Evolutionary conservation across 208 protist species (phyloP).

Genomic region (Endotrypanum monterogeii): DNA sequence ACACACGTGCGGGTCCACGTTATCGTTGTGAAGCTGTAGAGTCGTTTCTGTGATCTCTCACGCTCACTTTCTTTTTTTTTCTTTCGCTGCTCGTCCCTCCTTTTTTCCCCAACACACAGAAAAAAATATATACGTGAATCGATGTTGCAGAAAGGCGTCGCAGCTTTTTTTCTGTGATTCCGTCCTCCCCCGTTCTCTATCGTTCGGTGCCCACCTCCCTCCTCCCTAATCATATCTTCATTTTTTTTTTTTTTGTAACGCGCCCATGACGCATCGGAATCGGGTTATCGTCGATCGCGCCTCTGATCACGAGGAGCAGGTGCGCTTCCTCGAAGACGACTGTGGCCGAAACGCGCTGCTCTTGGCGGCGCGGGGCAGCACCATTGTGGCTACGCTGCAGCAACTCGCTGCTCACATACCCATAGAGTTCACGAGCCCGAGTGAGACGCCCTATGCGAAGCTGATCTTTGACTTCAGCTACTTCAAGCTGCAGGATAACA

Average conservation of each 20-base stretch:
- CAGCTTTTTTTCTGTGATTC: not conserved
- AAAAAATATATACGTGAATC: too few species aligned
- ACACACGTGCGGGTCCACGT: too few species aligned
- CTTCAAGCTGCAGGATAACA: constrained; percentile 75
- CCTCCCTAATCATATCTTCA: not conserved
- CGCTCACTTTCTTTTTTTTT: too few species aligned
- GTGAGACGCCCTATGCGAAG: constrained; percentile 60
- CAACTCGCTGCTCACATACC: constrained; percentile 93
- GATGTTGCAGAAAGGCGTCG: too few species aligned
- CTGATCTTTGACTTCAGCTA: constrained; percentile 96
- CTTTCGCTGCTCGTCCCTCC: too few species aligned
- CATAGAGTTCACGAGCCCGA: constrained; percentile 64
- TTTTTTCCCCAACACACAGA: too few species aligned
- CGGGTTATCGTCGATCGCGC: not conserved
- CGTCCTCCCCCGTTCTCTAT: not conserved
- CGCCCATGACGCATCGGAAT: constrained; percentile 4
- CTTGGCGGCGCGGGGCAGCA: constrained; percentile 89
- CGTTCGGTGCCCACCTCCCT: not conserved
- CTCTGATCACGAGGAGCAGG: constrained; percentile 3
- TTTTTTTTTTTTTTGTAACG: not conserved
- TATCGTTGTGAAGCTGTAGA: too few species aligned
- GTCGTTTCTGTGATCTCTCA: too few species aligned
- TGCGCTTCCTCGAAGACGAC: constrained; percentile 86
- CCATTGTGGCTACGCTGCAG: constrained; percentile 94
- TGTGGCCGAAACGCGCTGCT: constrained; percentile 93